These are phyloP conservation scores for Citrus sp. DNA, from an alignment of 345 rosid species.

Conservation along the genomic window DNA sequence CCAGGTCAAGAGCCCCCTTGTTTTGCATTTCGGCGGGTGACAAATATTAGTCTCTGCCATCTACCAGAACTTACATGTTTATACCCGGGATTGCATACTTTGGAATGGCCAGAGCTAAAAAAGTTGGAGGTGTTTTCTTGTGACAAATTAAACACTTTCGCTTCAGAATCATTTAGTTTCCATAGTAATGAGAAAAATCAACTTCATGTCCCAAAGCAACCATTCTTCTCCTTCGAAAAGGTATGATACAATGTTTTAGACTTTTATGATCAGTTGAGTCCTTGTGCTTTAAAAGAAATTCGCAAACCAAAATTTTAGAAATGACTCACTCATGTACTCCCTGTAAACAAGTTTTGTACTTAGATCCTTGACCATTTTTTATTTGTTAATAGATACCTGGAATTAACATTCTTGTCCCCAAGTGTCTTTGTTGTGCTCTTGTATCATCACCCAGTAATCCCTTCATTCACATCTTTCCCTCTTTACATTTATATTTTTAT, in stretches of 20 bases:
- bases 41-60: not conserved
- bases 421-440: too few relatives aligned
- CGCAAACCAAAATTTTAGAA: too few relatives aligned
- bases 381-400: too few relatives aligned
- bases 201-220: not conserved
- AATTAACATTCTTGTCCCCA: too few relatives aligned
- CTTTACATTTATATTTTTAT: too few relatives aligned
- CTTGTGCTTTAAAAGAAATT: not conserved
- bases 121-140: not conserved
- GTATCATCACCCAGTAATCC: too few relatives aligned
- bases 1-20: not conserved
- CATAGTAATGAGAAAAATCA: not conserved
- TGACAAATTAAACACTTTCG: not conserved
- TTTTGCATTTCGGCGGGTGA: constrained; percentile 24
- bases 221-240: not conserved
- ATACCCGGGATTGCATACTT: constrained; percentile 17
- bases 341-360: too few relatives aligned
- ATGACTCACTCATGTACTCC: too few relatives aligned
- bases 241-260: not conserved
- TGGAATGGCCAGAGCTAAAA: constrained; percentile 19
- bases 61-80: constrained; percentile 17
- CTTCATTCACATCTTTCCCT: too few relatives aligned
- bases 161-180: not conserved
- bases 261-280: not conserved
- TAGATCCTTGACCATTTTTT: too few relatives aligned